phyloP scores from a whole-genome alignment of 2,329 filamentous ascomycete species.

The Scytalidium sp. region DNA sequence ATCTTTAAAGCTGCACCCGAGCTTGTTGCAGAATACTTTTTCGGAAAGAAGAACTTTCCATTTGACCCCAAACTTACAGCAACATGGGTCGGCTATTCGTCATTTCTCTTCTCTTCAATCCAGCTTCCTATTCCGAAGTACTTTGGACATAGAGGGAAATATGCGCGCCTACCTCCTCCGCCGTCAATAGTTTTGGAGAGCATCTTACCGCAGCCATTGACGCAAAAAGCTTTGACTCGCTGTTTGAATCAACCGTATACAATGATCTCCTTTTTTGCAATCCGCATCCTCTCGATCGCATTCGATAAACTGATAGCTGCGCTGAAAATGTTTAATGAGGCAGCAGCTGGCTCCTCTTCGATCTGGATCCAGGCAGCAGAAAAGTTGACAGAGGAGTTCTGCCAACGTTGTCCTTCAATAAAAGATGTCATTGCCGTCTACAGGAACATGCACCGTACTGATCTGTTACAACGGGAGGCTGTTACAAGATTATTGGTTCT shows the following conservation, averaged over 20 bases:
- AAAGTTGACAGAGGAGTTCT: conserved; percentile 71
- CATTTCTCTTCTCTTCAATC: conserved; percentile 81
- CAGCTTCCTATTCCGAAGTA: conserved; percentile 68
- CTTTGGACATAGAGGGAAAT: conserved; percentile 65
- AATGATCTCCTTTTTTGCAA: conserved; percentile 79
- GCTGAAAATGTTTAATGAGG: conserved; percentile 37
- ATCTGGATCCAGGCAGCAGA: conserved; percentile 70
- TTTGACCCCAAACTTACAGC: conserved; percentile 90
- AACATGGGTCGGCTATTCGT: conserved; percentile 92
- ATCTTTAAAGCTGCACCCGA: conserved; percentile 84
- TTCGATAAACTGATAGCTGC: conserved; percentile 69
- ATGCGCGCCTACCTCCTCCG: conserved; percentile 70
- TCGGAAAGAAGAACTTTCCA: conserved; percentile 73
- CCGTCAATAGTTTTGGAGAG: conserved; percentile 78
- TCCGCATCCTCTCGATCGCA: conserved; percentile 73
- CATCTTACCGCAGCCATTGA: conserved; percentile 79
- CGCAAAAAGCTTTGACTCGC: conserved; percentile 72
- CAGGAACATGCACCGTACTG: conserved; percentile 63
- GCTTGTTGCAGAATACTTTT: conserved; percentile 83
- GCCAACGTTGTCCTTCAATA: conserved; percentile 73
- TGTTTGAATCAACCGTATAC: conserved; percentile 77
- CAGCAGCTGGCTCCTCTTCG: conserved; percentile 30
- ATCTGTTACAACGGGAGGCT: conserved; percentile 74
- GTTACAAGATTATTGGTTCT: conserved; percentile 73
- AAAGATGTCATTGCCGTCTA: conserved; percentile 78